These are phyloP conservation scores for Nepenthes gracilis DNA, from an alignment of 148 eudicot genomes.

Conservation along the genomic window DNA sequence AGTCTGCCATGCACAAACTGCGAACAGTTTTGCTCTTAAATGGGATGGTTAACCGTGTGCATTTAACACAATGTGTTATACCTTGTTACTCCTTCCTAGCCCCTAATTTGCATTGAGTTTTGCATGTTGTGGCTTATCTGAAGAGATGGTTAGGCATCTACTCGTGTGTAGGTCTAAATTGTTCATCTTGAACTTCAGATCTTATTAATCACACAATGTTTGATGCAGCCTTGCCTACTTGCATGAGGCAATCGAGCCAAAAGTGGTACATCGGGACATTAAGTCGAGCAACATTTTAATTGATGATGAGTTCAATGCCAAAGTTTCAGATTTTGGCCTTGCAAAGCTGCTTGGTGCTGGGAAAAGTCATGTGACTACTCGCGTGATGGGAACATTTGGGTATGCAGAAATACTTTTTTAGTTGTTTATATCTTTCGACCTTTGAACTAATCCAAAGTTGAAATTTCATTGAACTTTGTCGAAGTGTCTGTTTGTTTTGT, in stretches of 20 bases:
- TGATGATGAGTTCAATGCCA: constrained; percentile 51
- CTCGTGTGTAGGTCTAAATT: too few relatives aligned
- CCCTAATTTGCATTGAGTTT: background rate
- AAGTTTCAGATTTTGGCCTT: constrained; percentile 71
- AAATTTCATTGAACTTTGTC: background rate
- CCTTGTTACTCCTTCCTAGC: too few relatives aligned
- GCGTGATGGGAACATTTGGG: constrained; percentile 88
- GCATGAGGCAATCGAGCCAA: constrained; percentile 77
- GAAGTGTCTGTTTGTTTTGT: too few relatives aligned
- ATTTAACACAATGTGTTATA: too few relatives aligned
- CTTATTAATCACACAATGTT: too few relatives aligned
- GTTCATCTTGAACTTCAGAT: too few relatives aligned
- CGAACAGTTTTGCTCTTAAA: too few relatives aligned
- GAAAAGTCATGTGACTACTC: constrained; percentile 66
- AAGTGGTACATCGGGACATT: constrained; percentile 74
- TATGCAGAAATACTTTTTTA: constrained; percentile 10
- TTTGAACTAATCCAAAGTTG: background rate
- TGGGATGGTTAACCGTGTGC: too few relatives aligned
- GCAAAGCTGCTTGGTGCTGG: constrained; percentile 76
- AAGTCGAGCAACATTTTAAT: constrained; percentile 76
- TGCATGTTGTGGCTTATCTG: too few relatives aligned
- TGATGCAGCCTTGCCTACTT: constrained; percentile 53
- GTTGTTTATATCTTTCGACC: background rate
- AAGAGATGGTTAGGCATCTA: too few relatives aligned
- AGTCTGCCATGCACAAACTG: too few relatives aligned